phyloP scores from a whole-genome alignment of 352 stramenopile genomes.

The Thalassiosira ordinaria region DNA sequence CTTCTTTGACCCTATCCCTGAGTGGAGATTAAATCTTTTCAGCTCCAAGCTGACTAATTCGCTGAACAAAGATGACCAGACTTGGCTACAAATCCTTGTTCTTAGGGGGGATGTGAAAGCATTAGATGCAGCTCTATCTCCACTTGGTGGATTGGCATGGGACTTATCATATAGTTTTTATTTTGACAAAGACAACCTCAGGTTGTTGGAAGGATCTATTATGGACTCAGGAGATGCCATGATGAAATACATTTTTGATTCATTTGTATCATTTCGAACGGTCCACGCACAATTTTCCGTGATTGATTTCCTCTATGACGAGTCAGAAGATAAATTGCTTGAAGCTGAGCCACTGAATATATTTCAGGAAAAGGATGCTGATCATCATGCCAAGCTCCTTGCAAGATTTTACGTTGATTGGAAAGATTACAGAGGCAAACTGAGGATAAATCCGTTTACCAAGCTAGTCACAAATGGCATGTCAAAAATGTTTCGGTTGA shows the following conservation, averaged over 20 bases:
- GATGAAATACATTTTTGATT: background rate
- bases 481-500: background rate
- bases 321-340: background rate
- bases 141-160: background rate
- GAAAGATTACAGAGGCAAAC: background rate
- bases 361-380: background rate
- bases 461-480: background rate
- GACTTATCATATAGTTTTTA: background rate
- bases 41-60: background rate
- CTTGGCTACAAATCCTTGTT: constrained; percentile 19
- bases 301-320: background rate
- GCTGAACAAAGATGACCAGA: constrained; percentile 5
- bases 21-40: background rate
- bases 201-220: background rate
- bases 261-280: background rate
- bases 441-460: background rate
- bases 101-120: constrained; percentile 15
- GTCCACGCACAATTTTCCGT: background rate
- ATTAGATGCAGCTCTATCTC: constrained; percentile 14
- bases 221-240: background rate
- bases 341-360: background rate
- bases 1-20: background rate
- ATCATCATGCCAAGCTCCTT: background rate
- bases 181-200: background rate
- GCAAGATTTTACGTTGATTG: background rate